Evolutionary conservation across 305 asterid species (phyloP), one percentile per base, ranked within the genome.

Genomic region (Ilex paraguariensis): DNA sequence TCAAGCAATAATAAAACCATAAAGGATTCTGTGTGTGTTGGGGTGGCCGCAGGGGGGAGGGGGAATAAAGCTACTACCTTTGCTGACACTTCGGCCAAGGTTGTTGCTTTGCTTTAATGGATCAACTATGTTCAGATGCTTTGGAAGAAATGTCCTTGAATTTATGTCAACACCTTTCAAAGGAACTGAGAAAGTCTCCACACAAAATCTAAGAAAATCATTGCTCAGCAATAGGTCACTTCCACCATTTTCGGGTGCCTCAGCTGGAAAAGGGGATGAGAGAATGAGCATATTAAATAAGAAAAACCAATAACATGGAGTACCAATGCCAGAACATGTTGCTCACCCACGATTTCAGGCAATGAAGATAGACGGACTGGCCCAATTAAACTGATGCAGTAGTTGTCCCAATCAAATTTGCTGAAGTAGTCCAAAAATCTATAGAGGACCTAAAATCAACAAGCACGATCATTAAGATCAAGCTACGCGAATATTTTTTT

Each of bases 81-180:
- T 79, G 71, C 82, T 81, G 56, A 91, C 91, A 65, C 98, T 88
- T 10, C 96, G 85, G 33, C 98, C 98, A 36, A 91, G 91, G 75
- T 91, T 91, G 72, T 90, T 90, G 68, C 49, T 68, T 65, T 86
- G 94, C 67, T 83, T 88, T 44, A 88, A 80, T 7, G 96, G 98
- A 76, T 91, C 98, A 55, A 91, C 77, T 30, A 91, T 86, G 73
- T 91, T 91, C 16, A 91, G 85, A 80, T 80, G 69, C 82, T 91
- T 91, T 56, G 11, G 70, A 56, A 64, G 90, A 77, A 91, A 84
- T 54, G 78, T 72, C 8, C 86, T 87, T 12, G 76, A 70, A 56
- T 33, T 79, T 54, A 33, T 72, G 54, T 82, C 88, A 7, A 61
- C 62, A 4, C 59, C 77, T 79, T 73, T 84, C 13, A 78, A 69